phyloP scores from a whole-genome alignment of 768 basidiomycete genomes.

The Krasilnikovozyma curviuscula region DNA sequence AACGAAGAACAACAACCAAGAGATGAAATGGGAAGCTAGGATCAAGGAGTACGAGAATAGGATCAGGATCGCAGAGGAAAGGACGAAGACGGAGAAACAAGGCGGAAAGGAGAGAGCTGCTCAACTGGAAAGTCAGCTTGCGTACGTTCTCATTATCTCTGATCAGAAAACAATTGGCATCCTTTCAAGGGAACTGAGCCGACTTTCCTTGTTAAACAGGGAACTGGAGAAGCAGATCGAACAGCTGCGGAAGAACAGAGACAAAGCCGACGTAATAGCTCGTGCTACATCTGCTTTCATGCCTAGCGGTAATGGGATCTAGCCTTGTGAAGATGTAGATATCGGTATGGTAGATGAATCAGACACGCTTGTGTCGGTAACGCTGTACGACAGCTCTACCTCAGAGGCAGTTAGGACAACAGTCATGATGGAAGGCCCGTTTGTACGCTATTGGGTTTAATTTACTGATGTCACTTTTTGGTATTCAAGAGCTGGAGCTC shows the following conservation, averaged over 20 bases:
- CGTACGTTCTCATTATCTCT: constrained; percentile 29
- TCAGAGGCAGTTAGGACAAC: too few relatives aligned
- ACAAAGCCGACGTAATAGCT: constrained; percentile 21
- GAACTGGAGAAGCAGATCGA: constrained; percentile 58
- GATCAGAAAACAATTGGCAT: not conserved
- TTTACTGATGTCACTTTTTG: too few relatives aligned
- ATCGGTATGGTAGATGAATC: too few relatives aligned
- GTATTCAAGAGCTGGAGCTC: too few relatives aligned
- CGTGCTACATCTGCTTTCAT: too few relatives aligned
- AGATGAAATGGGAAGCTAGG: constrained; percentile 83
- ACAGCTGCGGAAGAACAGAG: constrained; percentile 39
- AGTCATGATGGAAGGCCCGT: too few relatives aligned
- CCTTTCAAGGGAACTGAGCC: not conserved
- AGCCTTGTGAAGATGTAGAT: too few relatives aligned
- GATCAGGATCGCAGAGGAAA: constrained; percentile 67
- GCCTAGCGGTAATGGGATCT: too few relatives aligned
- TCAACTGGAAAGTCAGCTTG: constrained; percentile 24
- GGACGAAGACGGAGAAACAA: constrained; percentile 78
- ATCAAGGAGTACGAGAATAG: constrained; percentile 77
- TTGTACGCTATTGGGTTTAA: too few relatives aligned
- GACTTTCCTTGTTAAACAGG: constrained; percentile 28
- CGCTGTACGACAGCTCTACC: too few relatives aligned
- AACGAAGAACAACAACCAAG: constrained; percentile 49
- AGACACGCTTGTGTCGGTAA: too few relatives aligned
- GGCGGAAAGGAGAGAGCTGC: constrained; percentile 57